A percentile compares a stretch with the other conserved stretches of the same genome.
These are phyloP conservation scores for Debaryomycetaceae sp. DNA, from an alignment of 1,139 yeast genomes.

Conservation along the genomic window DNA sequence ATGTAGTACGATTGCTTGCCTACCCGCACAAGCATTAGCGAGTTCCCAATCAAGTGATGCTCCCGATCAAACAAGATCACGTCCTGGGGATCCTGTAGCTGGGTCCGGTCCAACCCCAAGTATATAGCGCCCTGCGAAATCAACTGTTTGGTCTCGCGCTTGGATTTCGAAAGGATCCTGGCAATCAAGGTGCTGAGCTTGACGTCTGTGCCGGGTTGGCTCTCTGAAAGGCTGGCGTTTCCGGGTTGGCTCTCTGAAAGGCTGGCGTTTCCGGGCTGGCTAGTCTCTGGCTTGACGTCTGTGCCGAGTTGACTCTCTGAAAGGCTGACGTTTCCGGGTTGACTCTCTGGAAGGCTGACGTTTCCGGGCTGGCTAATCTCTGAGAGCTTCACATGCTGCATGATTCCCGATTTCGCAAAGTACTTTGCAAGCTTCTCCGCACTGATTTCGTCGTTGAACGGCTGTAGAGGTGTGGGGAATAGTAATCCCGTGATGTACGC, in stretches of 20 bases:
- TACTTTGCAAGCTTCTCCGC: constrained; percentile 48
- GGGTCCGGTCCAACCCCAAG: constrained; percentile 52
- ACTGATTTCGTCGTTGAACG: constrained; percentile 33
- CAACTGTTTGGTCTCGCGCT: constrained; percentile 49
- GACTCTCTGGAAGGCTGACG: no score
- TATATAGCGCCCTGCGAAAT: constrained; percentile 68
- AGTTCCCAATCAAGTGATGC: constrained; percentile 45
- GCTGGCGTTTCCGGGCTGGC: no score
- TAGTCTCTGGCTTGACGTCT: no score
- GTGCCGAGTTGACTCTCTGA: no score
- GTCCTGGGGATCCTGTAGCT: constrained; percentile 40
- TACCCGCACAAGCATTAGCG: constrained; percentile 52
- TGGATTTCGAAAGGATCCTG: constrained; percentile 27
- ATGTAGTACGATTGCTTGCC: constrained; percentile 66
- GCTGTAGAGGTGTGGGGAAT: constrained; percentile 49
- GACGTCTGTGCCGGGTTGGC: constrained; percentile 22
- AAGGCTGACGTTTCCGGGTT: no score
- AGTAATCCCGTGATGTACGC: constrained; percentile 53
- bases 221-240: no score
- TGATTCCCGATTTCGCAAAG: constrained; percentile 52
- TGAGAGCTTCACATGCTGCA: constrained; percentile 25
- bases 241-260: no score
- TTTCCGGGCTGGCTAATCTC: constrained; percentile 20
- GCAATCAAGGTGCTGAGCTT: constrained; percentile 32
- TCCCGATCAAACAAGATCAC: constrained; percentile 33